Evolutionary conservation across 1,284 basidiomycete species (phyloP).

Genomic region (Earliella scabrosa): DNA sequence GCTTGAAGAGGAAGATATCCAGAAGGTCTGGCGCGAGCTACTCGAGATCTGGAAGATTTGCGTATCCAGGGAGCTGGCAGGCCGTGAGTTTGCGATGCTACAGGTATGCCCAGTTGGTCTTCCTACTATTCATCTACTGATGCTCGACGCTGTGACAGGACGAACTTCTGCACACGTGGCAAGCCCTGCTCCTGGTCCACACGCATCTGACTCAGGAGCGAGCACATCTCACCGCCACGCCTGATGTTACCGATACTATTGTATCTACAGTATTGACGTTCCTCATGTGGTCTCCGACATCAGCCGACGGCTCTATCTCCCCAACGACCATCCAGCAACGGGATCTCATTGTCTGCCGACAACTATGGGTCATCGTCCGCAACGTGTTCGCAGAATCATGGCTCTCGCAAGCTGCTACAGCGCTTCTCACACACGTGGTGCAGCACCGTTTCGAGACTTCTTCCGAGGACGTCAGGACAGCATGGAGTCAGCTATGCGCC

Average conservation of each 20-base stretch:
- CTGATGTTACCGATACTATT: constrained; percentile 34
- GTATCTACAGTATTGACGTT: constrained; percentile 30
- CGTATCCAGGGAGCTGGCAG: constrained; percentile 20
- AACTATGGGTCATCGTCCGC: constrained; percentile 54
- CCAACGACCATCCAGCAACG: constrained; percentile 33
- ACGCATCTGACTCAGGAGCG: constrained; percentile 45
- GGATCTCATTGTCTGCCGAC: constrained; percentile 40
- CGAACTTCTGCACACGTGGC: constrained; percentile 49
- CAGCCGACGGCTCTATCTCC: background rate
- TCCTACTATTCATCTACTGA: background rate
- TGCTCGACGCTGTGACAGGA: constrained; percentile 35
- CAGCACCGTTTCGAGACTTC: constrained; percentile 43
- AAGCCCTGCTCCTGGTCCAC: constrained; percentile 54
- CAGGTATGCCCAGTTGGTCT: constrained; percentile 19
- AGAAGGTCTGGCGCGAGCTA: constrained; percentile 47
- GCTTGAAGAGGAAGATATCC: constrained; percentile 50
- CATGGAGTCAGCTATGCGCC: constrained; percentile 52
- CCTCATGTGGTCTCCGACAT: constrained; percentile 19
- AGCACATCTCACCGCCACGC: constrained; percentile 38
- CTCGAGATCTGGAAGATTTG: constrained; percentile 43
- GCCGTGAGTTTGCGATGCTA: constrained; percentile 12
- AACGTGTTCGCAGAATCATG: constrained; percentile 45
- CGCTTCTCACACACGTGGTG: constrained; percentile 47
- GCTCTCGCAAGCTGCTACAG: constrained; percentile 46
- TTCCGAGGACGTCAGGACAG: constrained; percentile 39